Conservation (phyloP, 2,329 filamentous ascomycete genomes). For the Teratosphaeria gauchensis region DNA sequence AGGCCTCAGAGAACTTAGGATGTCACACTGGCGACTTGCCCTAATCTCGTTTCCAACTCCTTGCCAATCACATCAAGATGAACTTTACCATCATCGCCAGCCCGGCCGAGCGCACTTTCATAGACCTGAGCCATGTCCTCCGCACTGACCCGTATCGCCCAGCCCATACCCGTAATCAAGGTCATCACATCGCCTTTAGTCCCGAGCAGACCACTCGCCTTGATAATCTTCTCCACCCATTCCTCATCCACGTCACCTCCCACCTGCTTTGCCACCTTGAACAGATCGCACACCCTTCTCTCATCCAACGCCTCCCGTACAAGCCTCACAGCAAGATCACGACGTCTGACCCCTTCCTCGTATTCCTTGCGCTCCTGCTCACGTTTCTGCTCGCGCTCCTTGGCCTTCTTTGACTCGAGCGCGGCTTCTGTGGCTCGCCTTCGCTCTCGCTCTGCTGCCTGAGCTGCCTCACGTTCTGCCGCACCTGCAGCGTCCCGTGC, state of each 20-base stretch:
- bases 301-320: conserved; percentile 24
- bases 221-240: conserved; percentile 36
- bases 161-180: conserved; percentile 35
- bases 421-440: conserved; percentile 33
- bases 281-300: conserved; percentile 27
- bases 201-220: conserved; percentile 29
- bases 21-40: neutral
- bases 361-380: conserved; percentile 29
- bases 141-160: conserved; percentile 32
- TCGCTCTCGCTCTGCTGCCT: conserved; percentile 31
- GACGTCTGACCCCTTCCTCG: conserved; percentile 28
- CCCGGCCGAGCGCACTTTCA: conserved; percentile 8
- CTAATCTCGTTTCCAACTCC: neutral
- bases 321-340: conserved; percentile 22
- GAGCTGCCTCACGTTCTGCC: conserved; percentile 35
- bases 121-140: conserved; percentile 33
- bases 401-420: conserved; percentile 31
- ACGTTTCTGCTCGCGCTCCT: conserved; percentile 30
- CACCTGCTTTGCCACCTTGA: conserved; percentile 31
- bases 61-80: conserved; percentile 1
- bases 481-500: conserved; percentile 33
- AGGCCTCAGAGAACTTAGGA: neutral
- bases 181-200: conserved; percentile 22
- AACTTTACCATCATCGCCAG: conserved; percentile 1
- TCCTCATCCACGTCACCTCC: conserved; percentile 30